These are phyloP conservation scores for Globisporangium radiosum DNA, from an alignment of 352 stramenopile species.

Conservation along the genomic window DNA sequence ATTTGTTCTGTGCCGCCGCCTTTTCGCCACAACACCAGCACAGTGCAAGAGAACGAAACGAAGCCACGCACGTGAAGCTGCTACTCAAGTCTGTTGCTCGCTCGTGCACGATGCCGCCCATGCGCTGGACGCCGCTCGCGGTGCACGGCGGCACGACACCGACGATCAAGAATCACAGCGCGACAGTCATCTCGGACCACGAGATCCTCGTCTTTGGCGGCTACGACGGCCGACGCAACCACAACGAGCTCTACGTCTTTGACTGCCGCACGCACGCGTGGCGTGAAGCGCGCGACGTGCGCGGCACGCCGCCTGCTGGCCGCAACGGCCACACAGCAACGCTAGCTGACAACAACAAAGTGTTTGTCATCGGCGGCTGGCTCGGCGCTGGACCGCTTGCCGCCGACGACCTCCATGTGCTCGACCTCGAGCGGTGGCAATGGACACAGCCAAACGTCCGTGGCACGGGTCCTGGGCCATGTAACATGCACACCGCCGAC, in stretches of 20 bases:
- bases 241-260: slow-evolving; percentile 89
- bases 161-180: slow-evolving; percentile 87
- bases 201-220: slow-evolving; percentile 88
- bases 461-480: slow-evolving; percentile 72
- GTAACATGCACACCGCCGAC: slow-evolving; percentile 98
- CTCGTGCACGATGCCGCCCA: slow-evolving; percentile 19
- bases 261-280: slow-evolving; percentile 77
- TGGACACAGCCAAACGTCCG: slow-evolving; percentile 50
- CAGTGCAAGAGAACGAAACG: not conserved
- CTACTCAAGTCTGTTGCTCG: not conserved
- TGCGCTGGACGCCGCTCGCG: slow-evolving; percentile 58
- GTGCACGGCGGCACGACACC: slow-evolving; percentile 32
- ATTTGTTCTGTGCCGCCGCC: too few species aligned
- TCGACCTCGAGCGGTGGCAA: slow-evolving; percentile 75
- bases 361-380: slow-evolving; percentile 95
- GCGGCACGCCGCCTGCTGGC: slow-evolving; percentile 59
- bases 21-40: not conserved
- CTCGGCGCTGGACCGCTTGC: slow-evolving; percentile 89
- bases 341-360: slow-evolving; percentile 68
- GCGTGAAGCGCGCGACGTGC: slow-evolving; percentile 39
- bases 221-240: slow-evolving; percentile 93
- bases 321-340: slow-evolving; percentile 95
- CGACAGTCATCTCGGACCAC: slow-evolving; percentile 43
- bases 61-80: not conserved
- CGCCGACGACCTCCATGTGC: slow-evolving; percentile 88